Conservation (phyloP, 2,329 filamentous ascomycete genomes). For the Knufia fluminis region DNA sequence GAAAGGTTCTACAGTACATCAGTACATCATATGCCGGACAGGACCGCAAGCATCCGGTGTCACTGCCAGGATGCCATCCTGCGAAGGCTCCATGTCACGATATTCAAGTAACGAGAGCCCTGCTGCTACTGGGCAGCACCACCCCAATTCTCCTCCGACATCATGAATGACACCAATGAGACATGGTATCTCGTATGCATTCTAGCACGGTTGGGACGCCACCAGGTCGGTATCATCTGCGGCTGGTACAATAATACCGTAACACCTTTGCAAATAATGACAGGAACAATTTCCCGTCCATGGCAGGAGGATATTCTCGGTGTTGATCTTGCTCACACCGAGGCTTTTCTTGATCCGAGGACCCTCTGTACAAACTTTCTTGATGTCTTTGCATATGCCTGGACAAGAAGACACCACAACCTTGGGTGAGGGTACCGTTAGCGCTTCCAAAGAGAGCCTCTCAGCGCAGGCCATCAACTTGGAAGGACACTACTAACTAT, state of each 20-base stretch:
- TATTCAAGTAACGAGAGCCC: not conserved
- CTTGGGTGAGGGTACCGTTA: too few relatives aligned
- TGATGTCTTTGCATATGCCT: too few relatives aligned
- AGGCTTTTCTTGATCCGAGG: too few relatives aligned
- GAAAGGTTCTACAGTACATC: not conserved
- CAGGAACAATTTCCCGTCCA: too few relatives aligned
- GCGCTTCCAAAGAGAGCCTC: too few relatives aligned
- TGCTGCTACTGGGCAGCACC: not conserved
- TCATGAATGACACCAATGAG: not conserved
- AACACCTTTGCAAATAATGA: not conserved
- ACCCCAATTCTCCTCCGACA: slow-evolving; percentile 1
- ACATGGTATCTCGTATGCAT: not conserved
- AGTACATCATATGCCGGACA: not conserved
- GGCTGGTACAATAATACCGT: not conserved
- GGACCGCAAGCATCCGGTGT: not conserved
- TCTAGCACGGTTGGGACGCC: not conserved
- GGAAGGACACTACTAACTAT: not conserved
- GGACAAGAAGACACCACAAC: too few relatives aligned
- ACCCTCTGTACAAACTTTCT: too few relatives aligned
- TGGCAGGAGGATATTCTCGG: too few relatives aligned
- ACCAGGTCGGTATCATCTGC: not conserved
- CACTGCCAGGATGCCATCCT: not conserved
- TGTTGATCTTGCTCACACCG: too few relatives aligned
- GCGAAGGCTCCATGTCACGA: not conserved
- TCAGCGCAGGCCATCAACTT: too few relatives aligned